These are phyloP conservation scores for Dactylorhiza incarnata DNA, from an alignment of 106 monocot species.

Conservation along the genomic window DNA sequence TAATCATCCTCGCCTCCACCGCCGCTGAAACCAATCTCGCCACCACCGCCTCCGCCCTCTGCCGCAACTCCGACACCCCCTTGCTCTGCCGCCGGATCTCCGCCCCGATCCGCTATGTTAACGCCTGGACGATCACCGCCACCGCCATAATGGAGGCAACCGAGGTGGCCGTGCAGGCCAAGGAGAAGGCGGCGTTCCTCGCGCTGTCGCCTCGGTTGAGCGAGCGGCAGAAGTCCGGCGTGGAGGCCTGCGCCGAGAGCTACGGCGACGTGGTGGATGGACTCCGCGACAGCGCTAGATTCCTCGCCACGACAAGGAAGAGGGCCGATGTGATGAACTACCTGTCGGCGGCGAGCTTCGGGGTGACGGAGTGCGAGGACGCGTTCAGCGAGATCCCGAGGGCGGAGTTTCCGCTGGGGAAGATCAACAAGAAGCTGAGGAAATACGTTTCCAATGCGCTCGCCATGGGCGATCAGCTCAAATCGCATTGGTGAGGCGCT, in stretches of 20 bases:
- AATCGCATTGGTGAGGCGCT: slow-evolving; percentile 1
- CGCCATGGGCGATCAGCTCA: slow-evolving; percentile 11
- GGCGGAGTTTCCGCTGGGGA: not conserved
- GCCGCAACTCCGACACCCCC: slow-evolving; percentile 9
- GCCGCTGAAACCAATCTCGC: too few species aligned
- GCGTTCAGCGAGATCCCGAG: not conserved
- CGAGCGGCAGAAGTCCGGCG: not conserved
- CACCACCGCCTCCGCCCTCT: not conserved
- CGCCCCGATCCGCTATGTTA: not conserved
- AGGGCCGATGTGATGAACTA: slow-evolving; percentile 8
- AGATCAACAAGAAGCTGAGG: slow-evolving; percentile 3
- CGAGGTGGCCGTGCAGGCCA: not conserved
- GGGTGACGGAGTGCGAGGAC: slow-evolving; percentile 6
- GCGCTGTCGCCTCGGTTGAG: not conserved
- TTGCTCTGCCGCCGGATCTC: slow-evolving; percentile 3
- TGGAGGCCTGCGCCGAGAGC: not conserved
- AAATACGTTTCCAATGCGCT: slow-evolving; percentile 8
- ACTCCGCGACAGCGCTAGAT: not conserved
- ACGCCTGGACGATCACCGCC: not conserved
- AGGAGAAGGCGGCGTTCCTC: not conserved
- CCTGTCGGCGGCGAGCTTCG: slow-evolving; percentile 10
- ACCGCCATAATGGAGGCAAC: not conserved
- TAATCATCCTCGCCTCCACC: not conserved
- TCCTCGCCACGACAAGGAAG: not conserved
- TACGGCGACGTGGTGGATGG: slow-evolving; percentile 8